Base-by-base conservation (phyloP, 441 rosid genomes). In the Mallotus japonicus region DNA sequence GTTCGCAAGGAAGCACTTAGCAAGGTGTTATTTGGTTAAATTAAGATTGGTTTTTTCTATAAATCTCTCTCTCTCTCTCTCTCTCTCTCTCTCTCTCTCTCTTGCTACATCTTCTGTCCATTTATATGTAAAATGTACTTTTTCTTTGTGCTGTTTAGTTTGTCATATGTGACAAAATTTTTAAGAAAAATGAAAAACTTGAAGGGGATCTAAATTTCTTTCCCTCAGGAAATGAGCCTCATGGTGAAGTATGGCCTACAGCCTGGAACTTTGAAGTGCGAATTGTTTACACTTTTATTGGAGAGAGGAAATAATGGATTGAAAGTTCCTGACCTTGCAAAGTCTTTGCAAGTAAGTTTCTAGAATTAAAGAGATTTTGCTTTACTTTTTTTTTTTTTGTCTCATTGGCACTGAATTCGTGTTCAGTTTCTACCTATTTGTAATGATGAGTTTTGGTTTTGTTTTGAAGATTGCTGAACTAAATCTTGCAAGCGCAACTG, bases 191-290 rank as follows among this genome's bases (percentile, higher is more conserved):
- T 28, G 32, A 58, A 28, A 54, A 13, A 12, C 62, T 12, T 46
- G 12, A 22, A 37, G 37, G 13, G 7, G 46, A 7, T 32, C 13
- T 47, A 60, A 44, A 14, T 34, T 37, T 20, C 16, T 32, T 69
- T 70, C 13, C 63, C 17, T 72, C n/a, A 94, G 99, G 97, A 94
- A 72, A 87, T 84, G 89, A 87, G 77, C 74, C 87, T 86, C 81
- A 88, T 93, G 98, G 78, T 77, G 69, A 91, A 84, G 78, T 87
- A 85, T 81, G 97, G 90, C 64, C 87, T 95, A 64, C 78, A 66
- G 65, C 87, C 78, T 71, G 89, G 92, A 77, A 91, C 95, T 34
- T 82, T 92, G 79, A 95, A 95, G 84, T 93, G 93, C 32, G 95
- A 92, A 79, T 73, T 95, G 79, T 91, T 92, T 78, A 89, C 79